Evolutionary conservation across 805 yeast species (phyloP).

Genomic region (Kodamaea neixiangensis): DNA sequence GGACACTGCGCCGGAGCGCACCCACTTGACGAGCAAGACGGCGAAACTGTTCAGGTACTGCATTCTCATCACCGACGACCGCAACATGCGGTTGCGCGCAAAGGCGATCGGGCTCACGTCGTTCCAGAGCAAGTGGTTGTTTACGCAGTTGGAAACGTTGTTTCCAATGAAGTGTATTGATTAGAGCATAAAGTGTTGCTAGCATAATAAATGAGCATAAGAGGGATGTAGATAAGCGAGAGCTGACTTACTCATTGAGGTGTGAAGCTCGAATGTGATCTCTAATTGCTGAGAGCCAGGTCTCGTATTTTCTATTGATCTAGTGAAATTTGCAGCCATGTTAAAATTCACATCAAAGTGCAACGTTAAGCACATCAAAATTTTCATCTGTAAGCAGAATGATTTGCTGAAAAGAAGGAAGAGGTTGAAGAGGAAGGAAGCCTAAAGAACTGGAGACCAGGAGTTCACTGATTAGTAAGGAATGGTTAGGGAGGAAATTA

Average conservation of each 20-base stretch:
- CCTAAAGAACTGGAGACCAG: too few relatives aligned
- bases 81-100: slow-evolving; percentile 69
- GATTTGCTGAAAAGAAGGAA: too few relatives aligned
- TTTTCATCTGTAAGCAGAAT: too few relatives aligned
- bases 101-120: slow-evolving; percentile 55
- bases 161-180: slow-evolving; percentile 56
- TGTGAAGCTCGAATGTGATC: too few relatives aligned
- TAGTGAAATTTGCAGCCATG: too few relatives aligned
- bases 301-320: too few relatives aligned
- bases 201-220: not conserved
- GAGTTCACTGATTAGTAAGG: too few relatives aligned
- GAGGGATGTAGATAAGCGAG: not conserved
- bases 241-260: not conserved
- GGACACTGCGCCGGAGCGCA: slow-evolving; percentile 11
- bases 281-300: too few relatives aligned
- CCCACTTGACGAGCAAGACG: slow-evolving; percentile 31
- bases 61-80: slow-evolving; percentile 70
- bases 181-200: slow-evolving; percentile 19
- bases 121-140: slow-evolving; percentile 63
- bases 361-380: too few relatives aligned
- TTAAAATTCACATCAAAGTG: too few relatives aligned
- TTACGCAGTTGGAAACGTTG: slow-evolving; percentile 49
- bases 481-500: too few relatives aligned
- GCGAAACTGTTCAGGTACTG: slow-evolving; percentile 55
- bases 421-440: too few relatives aligned